These are phyloP conservation scores for Heterobasidion irregulare DNA, from an alignment of 1,284 basidiomycete species.

Conservation along the genomic window DNA sequence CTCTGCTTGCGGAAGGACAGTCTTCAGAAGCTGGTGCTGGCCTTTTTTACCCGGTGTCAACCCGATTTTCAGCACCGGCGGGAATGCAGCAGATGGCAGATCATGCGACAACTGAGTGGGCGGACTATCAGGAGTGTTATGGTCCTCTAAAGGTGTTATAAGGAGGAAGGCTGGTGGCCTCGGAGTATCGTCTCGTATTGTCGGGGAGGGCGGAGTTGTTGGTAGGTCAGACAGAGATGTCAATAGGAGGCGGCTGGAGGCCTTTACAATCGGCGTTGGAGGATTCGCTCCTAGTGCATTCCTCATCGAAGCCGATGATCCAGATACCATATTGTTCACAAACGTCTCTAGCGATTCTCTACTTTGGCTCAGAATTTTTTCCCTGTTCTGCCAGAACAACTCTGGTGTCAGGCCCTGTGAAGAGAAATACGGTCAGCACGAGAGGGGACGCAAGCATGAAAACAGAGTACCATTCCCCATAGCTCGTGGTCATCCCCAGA, in stretches of 20 bases:
- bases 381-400: conserved; percentile 61
- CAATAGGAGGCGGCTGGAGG: conserved; percentile 17
- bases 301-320: neutral
- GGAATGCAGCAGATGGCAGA: neutral
- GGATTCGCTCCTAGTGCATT: conserved; percentile 9
- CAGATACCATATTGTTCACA: conserved; percentile 36
- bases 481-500: conserved; percentile 87
- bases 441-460: no score
- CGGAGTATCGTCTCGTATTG: neutral
- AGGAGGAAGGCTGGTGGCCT: conserved; percentile 5
- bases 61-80: conserved; percentile 19
- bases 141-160: neutral
- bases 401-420: conserved; percentile 61
- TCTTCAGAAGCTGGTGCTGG: conserved; percentile 39
- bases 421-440: neutral
- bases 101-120: neutral
- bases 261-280: conserved; percentile 18
- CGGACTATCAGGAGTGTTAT: neutral
- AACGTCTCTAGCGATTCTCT: conserved; percentile 41
- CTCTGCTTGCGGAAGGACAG: conserved; percentile 40
- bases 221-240: conserved; percentile 18
- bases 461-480: conserved; percentile 58
- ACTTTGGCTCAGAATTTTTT: conserved; percentile 35
- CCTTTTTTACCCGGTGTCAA: conserved; percentile 43
- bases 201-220: conserved; percentile 3